Evolutionary conservation across 2,329 filamentous ascomycete genomes (phyloP).

Genomic region (Hypoxylon sp.): DNA sequence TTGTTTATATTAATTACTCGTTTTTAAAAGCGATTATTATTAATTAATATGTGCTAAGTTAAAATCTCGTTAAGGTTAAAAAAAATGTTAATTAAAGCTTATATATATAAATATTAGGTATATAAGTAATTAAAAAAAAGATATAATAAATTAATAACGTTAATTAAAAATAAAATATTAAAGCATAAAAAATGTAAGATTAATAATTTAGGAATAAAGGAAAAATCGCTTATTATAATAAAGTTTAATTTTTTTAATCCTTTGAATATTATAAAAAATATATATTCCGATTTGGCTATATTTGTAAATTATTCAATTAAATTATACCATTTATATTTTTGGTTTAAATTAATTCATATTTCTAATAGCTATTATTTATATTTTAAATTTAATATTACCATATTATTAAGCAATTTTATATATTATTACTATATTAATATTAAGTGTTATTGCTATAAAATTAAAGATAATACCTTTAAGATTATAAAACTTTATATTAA

Average conservation of each 20-base stretch:
- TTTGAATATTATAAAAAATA: conserved; percentile 2
- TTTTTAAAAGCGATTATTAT: background rate
- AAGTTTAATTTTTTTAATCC: no score
- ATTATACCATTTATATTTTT: background rate
- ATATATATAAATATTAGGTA: background rate
- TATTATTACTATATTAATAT: background rate
- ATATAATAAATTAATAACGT: no score
- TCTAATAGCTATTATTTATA: background rate
- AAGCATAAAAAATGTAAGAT: background rate
- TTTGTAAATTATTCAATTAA: conserved; percentile 1
- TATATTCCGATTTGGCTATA: no score
- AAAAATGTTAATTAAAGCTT: background rate
- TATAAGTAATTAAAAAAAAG: background rate
- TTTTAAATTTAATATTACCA: background rate
- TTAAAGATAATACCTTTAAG: no score
- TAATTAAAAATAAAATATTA: no score
- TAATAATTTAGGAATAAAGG: background rate
- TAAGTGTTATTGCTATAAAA: background rate
- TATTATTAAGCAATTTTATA: background rate
- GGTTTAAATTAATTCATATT: background rate
- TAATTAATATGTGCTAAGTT: background rate
- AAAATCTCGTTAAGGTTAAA: background rate
- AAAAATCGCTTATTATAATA: background rate
- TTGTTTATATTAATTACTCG: background rate
- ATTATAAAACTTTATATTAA: no score